Percentiles rank a stretch among this genome's conserved stretches.
Evolutionary conservation across 2,329 filamentous ascomycete genomes (phyloP).

Genomic region (Helotiales sp.): DNA sequence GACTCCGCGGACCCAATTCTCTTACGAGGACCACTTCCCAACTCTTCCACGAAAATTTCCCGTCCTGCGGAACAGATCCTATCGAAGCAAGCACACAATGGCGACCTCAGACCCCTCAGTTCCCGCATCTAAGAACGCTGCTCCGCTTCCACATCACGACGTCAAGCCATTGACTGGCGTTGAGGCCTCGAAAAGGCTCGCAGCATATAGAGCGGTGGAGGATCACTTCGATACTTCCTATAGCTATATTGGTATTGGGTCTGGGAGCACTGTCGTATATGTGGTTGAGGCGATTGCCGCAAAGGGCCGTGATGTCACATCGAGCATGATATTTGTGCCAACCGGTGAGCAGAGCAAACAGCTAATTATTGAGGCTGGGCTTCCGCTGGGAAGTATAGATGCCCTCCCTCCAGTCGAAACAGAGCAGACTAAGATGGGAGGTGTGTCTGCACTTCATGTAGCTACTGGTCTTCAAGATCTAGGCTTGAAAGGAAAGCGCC

Average conservation of each 20-base stretch:
- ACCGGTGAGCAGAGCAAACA: conserved; percentile 80
- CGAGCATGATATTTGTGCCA: conserved; percentile 74
- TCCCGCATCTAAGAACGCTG: conserved; percentile 18
- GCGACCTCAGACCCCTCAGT: conserved; percentile 16
- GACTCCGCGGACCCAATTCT: neutral
- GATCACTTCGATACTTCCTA: conserved; percentile 67
- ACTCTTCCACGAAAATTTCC: neutral
- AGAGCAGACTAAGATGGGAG: conserved; percentile 25
- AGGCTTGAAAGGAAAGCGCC: conserved; percentile 37
- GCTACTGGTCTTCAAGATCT: conserved; percentile 44
- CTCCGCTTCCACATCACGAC: conserved; percentile 11
- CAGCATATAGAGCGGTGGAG: conserved; percentile 71
- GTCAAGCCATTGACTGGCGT: conserved; percentile 43
- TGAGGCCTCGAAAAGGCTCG: conserved; percentile 73
- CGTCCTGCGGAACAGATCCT: neutral
- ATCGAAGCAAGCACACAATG: conserved; percentile 16
- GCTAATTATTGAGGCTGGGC: conserved; percentile 76
- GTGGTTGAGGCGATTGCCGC: conserved; percentile 78
- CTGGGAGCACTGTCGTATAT: conserved; percentile 79
- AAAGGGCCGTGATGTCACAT: conserved; percentile 53
- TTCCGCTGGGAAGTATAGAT: conserved; percentile 62
- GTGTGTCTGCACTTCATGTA: conserved; percentile 68
- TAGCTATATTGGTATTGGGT: conserved; percentile 75
- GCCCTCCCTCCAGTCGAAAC: conserved; percentile 34
- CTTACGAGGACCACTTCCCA: neutral